phyloP scores from a whole-genome alignment of 768 basidiomycete species.

The Cystobasidium ongulense region DNA sequence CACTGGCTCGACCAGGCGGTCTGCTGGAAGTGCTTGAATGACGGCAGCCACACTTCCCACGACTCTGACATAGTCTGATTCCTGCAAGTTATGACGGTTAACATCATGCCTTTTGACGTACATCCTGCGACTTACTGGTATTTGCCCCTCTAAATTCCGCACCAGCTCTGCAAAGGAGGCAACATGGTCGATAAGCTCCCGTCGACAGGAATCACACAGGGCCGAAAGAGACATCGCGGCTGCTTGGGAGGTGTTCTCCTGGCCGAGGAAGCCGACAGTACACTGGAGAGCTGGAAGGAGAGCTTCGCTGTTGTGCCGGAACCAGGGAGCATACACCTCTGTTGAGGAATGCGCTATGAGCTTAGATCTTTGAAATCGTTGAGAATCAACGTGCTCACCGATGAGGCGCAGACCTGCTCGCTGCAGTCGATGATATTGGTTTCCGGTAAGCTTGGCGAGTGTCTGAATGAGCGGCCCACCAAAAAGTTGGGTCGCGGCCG shows the following conservation, averaged over 20 bases:
- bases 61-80: constrained; percentile 47
- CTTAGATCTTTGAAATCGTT: background rate
- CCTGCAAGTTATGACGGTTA: constrained; percentile 33
- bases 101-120: background rate
- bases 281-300: constrained; percentile 45
- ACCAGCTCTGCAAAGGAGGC: constrained; percentile 47
- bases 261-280: constrained; percentile 45
- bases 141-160: constrained; percentile 44
- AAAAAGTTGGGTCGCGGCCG: constrained; percentile 52
- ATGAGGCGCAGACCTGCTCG: constrained; percentile 45
- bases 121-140: constrained; percentile 43
- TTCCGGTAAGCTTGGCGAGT: constrained; percentile 59
- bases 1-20: background rate
- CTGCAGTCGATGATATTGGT: constrained; percentile 46
- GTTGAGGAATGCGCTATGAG: constrained; percentile 31
- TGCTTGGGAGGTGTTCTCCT: constrained; percentile 41
- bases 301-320: constrained; percentile 44
- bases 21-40: constrained; percentile 46
- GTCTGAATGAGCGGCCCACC: constrained; percentile 59
- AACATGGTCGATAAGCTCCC: constrained; percentile 46
- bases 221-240: constrained; percentile 46
- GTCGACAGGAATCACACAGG: constrained; percentile 47
- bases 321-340: constrained; percentile 45
- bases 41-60: constrained; percentile 48
- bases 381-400: constrained; percentile 39